Evolutionary conservation across 495 filamentous ascomycete species (phyloP).

Genomic region (Aspergillus olivimuriae): DNA sequence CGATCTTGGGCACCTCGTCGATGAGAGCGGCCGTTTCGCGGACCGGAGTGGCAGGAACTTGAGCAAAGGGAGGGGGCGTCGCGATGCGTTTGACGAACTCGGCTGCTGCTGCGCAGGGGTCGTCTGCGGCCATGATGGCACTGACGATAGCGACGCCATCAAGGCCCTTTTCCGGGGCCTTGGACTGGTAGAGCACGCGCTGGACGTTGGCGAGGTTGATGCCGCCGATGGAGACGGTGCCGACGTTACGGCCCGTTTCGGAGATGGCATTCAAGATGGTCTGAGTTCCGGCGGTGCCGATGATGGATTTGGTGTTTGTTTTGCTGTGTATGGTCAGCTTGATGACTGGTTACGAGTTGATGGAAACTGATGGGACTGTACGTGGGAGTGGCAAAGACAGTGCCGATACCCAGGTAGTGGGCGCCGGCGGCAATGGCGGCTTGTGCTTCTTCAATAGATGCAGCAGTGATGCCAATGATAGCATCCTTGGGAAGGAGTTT

Average conservation of each 20-base stretch:
- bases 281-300: conserved; percentile 73
- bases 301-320: conserved; percentile 70
- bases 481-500: conserved; percentile 64
- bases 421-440: conserved; percentile 65
- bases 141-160: conserved; percentile 87
- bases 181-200: conserved; percentile 62
- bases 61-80: conserved; percentile 42
- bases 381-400: conserved; percentile 80
- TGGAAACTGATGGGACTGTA: conserved; percentile 25
- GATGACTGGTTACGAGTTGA: background rate
- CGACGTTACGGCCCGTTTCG: conserved; percentile 35
- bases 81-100: conserved; percentile 48
- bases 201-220: conserved; percentile 75
- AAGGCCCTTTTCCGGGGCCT: conserved; percentile 43
- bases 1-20: conserved; percentile 44
- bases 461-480: conserved; percentile 68
- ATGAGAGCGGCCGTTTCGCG: conserved; percentile 36
- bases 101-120: conserved; percentile 55
- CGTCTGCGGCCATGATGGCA: conserved; percentile 69
- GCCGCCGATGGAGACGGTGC: conserved; percentile 78
- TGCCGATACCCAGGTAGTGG: conserved; percentile 84
- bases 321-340: conserved; percentile 30
- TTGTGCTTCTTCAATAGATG: conserved; percentile 58
- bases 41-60: conserved; percentile 11
- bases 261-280: conserved; percentile 58